phyloP scores from a whole-genome alignment of 179 eudicot species.

The Amaranthus tricolor region DNA sequence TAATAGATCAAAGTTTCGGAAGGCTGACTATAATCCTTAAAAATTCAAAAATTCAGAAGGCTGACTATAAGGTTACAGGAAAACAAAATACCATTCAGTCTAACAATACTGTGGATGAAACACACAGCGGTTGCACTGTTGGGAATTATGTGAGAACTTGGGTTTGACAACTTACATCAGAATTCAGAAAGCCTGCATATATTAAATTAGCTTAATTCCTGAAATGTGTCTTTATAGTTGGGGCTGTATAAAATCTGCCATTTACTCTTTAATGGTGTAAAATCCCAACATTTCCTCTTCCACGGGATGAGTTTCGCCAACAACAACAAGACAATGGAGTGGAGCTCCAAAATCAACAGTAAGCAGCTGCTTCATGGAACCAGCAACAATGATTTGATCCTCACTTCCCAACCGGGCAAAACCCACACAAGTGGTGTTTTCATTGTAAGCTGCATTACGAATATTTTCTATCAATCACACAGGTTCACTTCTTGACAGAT shows the following conservation, averaged over 20 bases:
- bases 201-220: neutral
- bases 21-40: neutral
- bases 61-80: neutral
- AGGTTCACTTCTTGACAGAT: neutral
- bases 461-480: neutral
- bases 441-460: slow-evolving; percentile 55
- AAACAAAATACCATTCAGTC: neutral
- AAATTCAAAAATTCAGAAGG: neutral
- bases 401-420: slow-evolving; percentile 82
- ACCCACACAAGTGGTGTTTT: slow-evolving; percentile 68
- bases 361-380: slow-evolving; percentile 67
- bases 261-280: slow-evolving; percentile 33
- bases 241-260: neutral
- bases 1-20: too few species aligned
- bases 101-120: neutral
- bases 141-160: neutral
- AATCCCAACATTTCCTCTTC: slow-evolving; percentile 81
- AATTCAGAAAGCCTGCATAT: neutral
- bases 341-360: slow-evolving; percentile 71
- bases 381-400: slow-evolving; percentile 63
- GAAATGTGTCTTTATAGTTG: neutral
- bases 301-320: slow-evolving; percentile 71
- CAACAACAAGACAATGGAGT: slow-evolving; percentile 75
- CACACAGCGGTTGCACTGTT: neutral
- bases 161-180: too few species aligned